Evolutionary conservation across 2,329 filamentous ascomycete genomes (phyloP).

Genomic region (Daldinia eschscholtzii): DNA sequence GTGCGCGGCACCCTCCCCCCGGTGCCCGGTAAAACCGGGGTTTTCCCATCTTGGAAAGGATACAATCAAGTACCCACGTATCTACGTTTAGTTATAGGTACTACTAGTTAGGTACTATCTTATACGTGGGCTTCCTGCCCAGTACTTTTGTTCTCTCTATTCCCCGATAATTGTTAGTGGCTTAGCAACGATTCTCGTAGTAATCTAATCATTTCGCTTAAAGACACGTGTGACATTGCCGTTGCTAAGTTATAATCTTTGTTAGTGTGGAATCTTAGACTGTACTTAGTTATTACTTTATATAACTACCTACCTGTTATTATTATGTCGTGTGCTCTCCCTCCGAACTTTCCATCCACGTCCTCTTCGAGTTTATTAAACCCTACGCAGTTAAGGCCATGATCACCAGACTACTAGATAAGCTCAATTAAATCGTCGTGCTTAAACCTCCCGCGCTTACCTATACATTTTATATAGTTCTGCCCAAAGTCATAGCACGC

Average conservation of each 20-base stretch:
- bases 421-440: not conserved
- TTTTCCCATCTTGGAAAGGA: slow-evolving; percentile 18
- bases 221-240: slow-evolving; percentile 11
- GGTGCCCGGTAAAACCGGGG: slow-evolving; percentile 37
- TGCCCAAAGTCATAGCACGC: slow-evolving; percentile 1
- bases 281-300: too few species aligned
- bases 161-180: slow-evolving; percentile 33
- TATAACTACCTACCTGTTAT: not conserved
- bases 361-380: not conserved
- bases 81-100: not conserved
- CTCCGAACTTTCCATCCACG: not conserved
- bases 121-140: too few species aligned
- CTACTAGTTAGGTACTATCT: too few species aligned
- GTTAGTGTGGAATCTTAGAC: slow-evolving; percentile 31
- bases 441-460: slow-evolving; percentile 4
- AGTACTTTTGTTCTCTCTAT: not conserved
- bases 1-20: slow-evolving; percentile 16
- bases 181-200: slow-evolving; percentile 31
- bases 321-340: not conserved
- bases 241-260: slow-evolving; percentile 21
- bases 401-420: not conserved
- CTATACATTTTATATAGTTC: slow-evolving; percentile 4
- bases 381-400: not conserved
- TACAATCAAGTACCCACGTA: not conserved
- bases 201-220: slow-evolving; percentile 35